Evolutionary conservation across 805 yeast genomes (phyloP), one percentile per base, ranked within the genome.

Genomic region (Candida nemodendra): DNA sequence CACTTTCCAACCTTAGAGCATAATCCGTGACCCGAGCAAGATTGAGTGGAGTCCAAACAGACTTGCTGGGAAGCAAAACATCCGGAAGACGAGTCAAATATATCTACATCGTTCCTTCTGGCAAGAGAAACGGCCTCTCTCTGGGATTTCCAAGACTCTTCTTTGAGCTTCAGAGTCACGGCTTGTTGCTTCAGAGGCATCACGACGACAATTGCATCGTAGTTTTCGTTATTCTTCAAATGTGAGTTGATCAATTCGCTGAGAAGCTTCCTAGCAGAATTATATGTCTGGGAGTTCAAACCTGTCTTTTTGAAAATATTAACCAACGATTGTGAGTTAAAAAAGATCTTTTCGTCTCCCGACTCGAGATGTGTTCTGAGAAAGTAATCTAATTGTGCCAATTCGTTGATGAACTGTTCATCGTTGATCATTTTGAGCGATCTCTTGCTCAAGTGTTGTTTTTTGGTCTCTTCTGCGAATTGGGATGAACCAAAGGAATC

Each of bases 1-100:
- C 76, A 70, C 18, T 54, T 54, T 11, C 62, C 64, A 28, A 59
- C 39, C 44, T 71, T 57, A 9, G 71, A 41, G 51, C 84, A 78
- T 11, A 59, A 38, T 9, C 84, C 84, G 53, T 76, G 81, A n/a
- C 68, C 64, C 25, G 69, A 69, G 54, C 84, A 78, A 25, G 68
- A 62, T 31, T 64, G 56, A 7, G 82, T 76, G 16, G 67, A 57
- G 4, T 58, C 64, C 36, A 66, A 53, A 56, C 84, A 78, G 1
- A 68, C 62, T 36, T 66, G 75, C 49, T 74, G 71, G 16, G 73
- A 57, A 9, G 59, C 21, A 47, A 61, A 76, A 42, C 76, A 72
- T 3, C 49, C 39, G 1, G 39, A 26, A 1, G 44, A 35, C 25
- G 35, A 36, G 17, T 38, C 27, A 37, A 50, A 43, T 25, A 36